Evolutionary conservation across 139 green algal species (phyloP), one percentile per base, ranked within the genome.

Genomic region (Desmodesmus armatus): DNA sequence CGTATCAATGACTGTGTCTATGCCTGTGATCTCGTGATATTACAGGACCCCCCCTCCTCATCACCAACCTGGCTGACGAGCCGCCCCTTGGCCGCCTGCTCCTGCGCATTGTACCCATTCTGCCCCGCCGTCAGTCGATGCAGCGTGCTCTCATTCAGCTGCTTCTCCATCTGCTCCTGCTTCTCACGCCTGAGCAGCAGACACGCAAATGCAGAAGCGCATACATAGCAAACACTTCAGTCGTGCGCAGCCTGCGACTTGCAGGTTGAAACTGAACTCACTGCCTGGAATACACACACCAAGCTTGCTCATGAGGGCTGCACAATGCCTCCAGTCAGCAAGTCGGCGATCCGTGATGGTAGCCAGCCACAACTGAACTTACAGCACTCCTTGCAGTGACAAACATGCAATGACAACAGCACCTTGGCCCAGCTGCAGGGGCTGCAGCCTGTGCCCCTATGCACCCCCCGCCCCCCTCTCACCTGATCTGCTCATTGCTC

Each of bases 61-160:
- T 29, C 27, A n/a, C 40, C 31, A 31, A 86, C 80, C 82, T 87
- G 67, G 47, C 60, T 85, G 47, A 78, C 51, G 9, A 79, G 1
- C 3, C 85, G 71, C 29, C 44, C 73, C 33, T 25, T 62, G 65
- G 44, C 66, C 40, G 23, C 29, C 31, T 37, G 19, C 1, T 27
- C 71, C 21, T n/a, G 33, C 5, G 7, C 31, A 7, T 31, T 60
- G n/a, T 33, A 71, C 21, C 82, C 82, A n/a, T 29, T 40, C 25
- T 33, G 73, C 80, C 92, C 71, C 17, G 91, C 92, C 6, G 91
- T 96, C 25, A 95, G 85, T 13, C 91, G 90, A 23, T 82, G 70
- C 0, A 97, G 83, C 2, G 96, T 98, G 44, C 96, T 92, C 85
- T 97, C 91, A 85, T 98, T 98, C 79, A 96, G 95, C 15, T 89